These are phyloP conservation scores for Protomyces macrosporus DNA, from an alignment of 1,139 yeast species.

Conservation along the genomic window DNA sequence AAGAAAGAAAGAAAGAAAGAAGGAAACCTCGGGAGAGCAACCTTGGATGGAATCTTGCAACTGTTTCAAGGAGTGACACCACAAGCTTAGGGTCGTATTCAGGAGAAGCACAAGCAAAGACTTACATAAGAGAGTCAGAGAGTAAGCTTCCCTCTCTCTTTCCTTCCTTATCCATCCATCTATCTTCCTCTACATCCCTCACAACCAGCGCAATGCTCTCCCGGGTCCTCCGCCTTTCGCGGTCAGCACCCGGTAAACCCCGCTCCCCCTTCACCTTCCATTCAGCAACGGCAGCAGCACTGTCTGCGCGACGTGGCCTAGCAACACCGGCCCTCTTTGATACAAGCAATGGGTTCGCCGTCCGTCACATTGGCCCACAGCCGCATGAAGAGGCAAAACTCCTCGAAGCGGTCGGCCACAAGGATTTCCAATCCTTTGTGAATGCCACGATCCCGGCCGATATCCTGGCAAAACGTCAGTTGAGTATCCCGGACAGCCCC, in stretches of 20 bases:
- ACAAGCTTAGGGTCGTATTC: no score
- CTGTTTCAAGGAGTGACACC: no score
- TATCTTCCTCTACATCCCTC: no score
- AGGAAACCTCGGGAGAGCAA: no score
- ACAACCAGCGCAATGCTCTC: background rate
- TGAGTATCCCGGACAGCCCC: conserved; percentile 66
- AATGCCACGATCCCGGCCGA: conserved; percentile 69
- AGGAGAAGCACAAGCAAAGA: no score
- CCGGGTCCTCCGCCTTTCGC: background rate
- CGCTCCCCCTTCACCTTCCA: background rate
- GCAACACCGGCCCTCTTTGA: conserved; percentile 12
- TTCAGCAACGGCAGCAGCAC: background rate
- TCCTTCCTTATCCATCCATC: no score
- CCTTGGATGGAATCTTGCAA: no score
- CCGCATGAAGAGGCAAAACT: conserved; percentile 59
- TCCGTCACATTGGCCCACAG: conserved; percentile 84
- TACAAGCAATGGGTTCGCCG: conserved; percentile 6
- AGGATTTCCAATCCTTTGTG: conserved; percentile 65
- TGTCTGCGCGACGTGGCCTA: background rate
- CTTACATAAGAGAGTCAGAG: no score
- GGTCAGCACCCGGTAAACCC: background rate
- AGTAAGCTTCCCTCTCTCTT: no score
- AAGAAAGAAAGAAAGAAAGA: no score
- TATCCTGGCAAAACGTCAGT: conserved; percentile 61
- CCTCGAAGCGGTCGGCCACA: conserved; percentile 62